Conservation (phyloP, 495 filamentous ascomycete species). For the Daldinia concentrica region DNA sequence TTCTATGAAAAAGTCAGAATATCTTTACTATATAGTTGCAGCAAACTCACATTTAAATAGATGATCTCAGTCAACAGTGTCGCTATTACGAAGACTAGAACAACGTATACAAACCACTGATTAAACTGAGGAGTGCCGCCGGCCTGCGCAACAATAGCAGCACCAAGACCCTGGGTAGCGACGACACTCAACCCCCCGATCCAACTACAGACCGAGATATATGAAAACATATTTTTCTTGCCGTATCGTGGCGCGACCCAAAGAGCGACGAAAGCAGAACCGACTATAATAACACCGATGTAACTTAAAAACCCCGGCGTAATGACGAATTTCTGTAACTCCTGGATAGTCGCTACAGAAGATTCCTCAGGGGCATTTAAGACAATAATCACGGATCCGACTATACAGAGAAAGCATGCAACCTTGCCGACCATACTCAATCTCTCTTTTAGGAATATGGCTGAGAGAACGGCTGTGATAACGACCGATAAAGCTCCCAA, state of each 20-base stretch:
- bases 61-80: slow-evolving; percentile 94
- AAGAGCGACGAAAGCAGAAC: slow-evolving; percentile 73
- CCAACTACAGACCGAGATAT: slow-evolving; percentile 93
- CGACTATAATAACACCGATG: slow-evolving; percentile 82
- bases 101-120: slow-evolving; percentile 94
- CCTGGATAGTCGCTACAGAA: slow-evolving; percentile 86
- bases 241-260: slow-evolving; percentile 92
- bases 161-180: slow-evolving; percentile 90
- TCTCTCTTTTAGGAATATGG: slow-evolving; percentile 95
- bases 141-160: slow-evolving; percentile 88
- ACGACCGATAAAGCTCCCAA: slow-evolving; percentile 95
- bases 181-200: slow-evolving; percentile 96
- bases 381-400: slow-evolving; percentile 92
- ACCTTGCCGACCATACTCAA: slow-evolving; percentile 96
- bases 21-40: neutral
- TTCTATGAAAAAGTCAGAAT: slow-evolving; percentile 71
- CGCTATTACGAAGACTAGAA: slow-evolving; percentile 87
- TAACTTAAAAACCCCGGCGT: slow-evolving; percentile 87
- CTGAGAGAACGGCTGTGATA: slow-evolving; percentile 89
- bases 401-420: slow-evolving; percentile 92
- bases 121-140: slow-evolving; percentile 87
- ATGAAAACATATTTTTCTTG: slow-evolving; percentile 97
- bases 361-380: slow-evolving; percentile 90
- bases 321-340: slow-evolving; percentile 91
- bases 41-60: slow-evolving; percentile 83